phyloP scores from a whole-genome alignment of 139 green algal genomes.

The Monoraphidium neglectum region DNA sequence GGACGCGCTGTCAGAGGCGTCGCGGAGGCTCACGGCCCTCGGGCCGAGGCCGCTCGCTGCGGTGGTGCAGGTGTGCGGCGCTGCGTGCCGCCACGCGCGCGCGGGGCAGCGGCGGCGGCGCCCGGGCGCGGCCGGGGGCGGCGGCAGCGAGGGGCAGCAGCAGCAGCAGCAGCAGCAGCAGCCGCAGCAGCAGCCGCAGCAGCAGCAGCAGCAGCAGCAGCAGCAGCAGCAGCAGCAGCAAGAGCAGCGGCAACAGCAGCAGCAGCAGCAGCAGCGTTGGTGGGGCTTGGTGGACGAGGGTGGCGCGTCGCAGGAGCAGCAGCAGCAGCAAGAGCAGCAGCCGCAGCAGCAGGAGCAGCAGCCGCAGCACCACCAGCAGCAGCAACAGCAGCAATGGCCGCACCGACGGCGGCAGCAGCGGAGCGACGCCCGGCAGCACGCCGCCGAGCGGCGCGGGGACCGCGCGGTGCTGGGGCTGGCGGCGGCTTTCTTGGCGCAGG shows the following conservation, averaged over 20 bases:
- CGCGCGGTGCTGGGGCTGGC: too few relatives aligned
- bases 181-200: too few relatives aligned
- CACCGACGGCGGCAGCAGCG: too few relatives aligned
- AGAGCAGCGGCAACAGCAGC: constrained; percentile 1
- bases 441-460: too few relatives aligned
- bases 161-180: constrained; percentile 8
- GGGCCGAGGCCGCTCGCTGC: too few relatives aligned
- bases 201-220: constrained; percentile 7
- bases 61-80: too few relatives aligned
- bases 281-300: too few relatives aligned
- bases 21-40: background rate
- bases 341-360: constrained; percentile 4
- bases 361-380: background rate
- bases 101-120: constrained; percentile 1
- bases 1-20: constrained; percentile 13
- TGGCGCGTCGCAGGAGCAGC: background rate
- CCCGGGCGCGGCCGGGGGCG: background rate
- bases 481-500: too few relatives aligned
- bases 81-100: too few relatives aligned
- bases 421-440: too few relatives aligned
- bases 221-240: background rate
- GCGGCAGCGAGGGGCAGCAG: background rate
- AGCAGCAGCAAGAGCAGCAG: constrained; percentile 2
- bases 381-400: too few relatives aligned
- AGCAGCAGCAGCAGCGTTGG: background rate